Evolutionary conservation across 192 early-diverging fungal species (phyloP).

Genomic region (Umbelopsis ramanniana): DNA sequence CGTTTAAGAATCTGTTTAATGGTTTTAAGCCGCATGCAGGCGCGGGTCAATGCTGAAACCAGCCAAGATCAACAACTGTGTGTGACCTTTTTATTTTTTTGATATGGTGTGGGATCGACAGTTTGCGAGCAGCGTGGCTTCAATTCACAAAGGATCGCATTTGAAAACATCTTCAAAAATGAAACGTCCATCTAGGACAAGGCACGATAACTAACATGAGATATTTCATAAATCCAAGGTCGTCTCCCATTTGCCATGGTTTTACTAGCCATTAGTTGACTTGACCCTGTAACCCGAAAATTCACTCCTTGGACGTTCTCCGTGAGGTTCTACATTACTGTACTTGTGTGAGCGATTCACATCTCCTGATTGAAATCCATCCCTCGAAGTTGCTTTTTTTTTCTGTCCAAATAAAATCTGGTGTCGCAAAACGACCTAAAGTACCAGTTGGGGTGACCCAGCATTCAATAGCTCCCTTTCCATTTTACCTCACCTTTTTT

Average conservation of each 20-base stretch:
- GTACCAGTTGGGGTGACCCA: neutral
- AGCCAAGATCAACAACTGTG: conserved; percentile 5
- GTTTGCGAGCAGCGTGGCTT: neutral
- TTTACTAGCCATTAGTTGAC: neutral
- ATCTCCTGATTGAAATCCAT: conserved; percentile 15
- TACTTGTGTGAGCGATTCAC: neutral
- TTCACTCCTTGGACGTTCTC: neutral
- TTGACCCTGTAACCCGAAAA: conserved; percentile 6
- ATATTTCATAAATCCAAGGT: too few relatives aligned
- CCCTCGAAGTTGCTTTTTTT: conserved; percentile 21
- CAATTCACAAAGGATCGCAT: too few relatives aligned
- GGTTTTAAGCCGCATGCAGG: neutral
- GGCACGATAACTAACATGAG: too few relatives aligned
- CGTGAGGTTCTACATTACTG: conserved; percentile 2
- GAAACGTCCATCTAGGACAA: too few relatives aligned
- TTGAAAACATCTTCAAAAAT: too few relatives aligned
- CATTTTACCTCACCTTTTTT: neutral
- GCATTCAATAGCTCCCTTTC: neutral
- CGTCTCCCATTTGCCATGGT: neutral
- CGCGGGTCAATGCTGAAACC: conserved; percentile 19
- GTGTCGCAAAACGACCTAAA: neutral
- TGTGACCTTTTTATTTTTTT: neutral
- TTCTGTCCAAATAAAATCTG: neutral
- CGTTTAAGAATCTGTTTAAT: neutral
- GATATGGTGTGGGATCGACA: conserved; percentile 2